Base-by-base conservation (phyloP, 1,139 yeast genomes). In the Trichomonascaceae sp. region DNA sequence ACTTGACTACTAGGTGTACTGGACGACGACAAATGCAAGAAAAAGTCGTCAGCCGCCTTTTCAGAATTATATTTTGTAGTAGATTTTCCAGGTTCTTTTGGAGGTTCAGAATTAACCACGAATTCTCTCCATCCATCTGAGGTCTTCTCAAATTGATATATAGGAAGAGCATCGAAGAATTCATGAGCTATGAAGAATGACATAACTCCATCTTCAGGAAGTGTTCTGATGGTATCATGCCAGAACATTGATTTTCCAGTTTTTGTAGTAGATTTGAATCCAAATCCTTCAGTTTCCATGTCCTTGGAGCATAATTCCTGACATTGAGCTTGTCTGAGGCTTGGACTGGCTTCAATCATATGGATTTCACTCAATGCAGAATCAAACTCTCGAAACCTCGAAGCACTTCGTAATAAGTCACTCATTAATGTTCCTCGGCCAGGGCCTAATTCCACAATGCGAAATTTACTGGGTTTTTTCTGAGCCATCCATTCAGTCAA, bases 381-480 rank as follows among this genome's bases (percentile, higher is more conserved):
- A 27, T 57, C 58, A 49, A 67, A 68, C 13, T 63, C 62, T 32
- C 61, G 58, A 57, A 72, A 72, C 7, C 64, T 50, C 15, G 59
- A 53, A 1, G 66, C 57, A 4, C 70, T 67, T 27, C 76, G 58
- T 58, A 88, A 66, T 47, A 80, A 71, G 66, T 88, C 96, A 62
- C 75, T 74, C 82, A 87, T 83, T 61, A 88, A 71, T 0, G 96
- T 87, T 0, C 96, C 96, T 62, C 79, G 77, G 4, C 96, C 96
- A 0, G 96, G 96, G 0, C 96, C 96, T 67, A 87, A 82, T 67
- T 88, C 96, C n/a, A 87, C 74, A n/a, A 88, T 63, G 54, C 85
- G 74, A 36, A 84, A 70, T 8, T 65, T 59, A 1, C 59, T 38
- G 0, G 90, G 87, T 45, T 68, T 70, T 1, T 76, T 74, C 62